phyloP scores from a whole-genome alignment of 108 stramenopile species.

The Cyclostephanos tholiformis region DNA sequence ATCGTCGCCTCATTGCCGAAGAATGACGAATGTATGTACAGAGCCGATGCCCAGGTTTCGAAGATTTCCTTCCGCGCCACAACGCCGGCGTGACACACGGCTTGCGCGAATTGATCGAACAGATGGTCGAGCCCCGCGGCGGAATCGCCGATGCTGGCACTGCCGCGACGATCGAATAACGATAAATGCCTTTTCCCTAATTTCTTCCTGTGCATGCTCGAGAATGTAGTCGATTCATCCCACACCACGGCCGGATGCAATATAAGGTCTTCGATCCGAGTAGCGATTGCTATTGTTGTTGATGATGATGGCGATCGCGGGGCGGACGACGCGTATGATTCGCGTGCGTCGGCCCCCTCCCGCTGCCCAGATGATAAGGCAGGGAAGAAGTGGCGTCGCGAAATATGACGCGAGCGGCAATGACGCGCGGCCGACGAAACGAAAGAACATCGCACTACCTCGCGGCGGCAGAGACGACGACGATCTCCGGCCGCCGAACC shows the following conservation, averaged over 20 bases:
- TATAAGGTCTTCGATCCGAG: conserved; percentile 26
- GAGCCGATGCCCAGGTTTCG: conserved; percentile 70
- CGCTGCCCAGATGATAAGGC: background rate
- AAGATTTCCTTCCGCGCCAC: conserved; percentile 73
- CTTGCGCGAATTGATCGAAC: conserved; percentile 62
- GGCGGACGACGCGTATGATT: too few species aligned
- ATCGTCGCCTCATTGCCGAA: background rate
- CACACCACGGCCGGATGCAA: conserved; percentile 39
- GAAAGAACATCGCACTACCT: too few species aligned
- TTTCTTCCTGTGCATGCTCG: conserved; percentile 48
- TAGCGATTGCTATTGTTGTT: background rate
- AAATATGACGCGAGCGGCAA: background rate
- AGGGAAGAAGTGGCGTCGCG: background rate
- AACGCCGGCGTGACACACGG: conserved; percentile 48
- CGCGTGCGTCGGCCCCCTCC: background rate
- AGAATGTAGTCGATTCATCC: conserved; percentile 32
- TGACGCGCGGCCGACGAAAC: background rate
- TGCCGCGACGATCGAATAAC: conserved; percentile 25
- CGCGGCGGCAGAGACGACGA: background rate
- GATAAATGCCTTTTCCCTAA: conserved; percentile 29
- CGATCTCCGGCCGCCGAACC: background rate
- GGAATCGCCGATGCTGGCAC: background rate
- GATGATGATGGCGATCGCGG: background rate
- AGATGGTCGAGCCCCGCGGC: conserved; percentile 31
- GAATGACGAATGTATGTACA: conserved; percentile 60